These are phyloP conservation scores for Zygotorulaspora florentina DNA, from an alignment of 805 yeast genomes.

Conservation along the genomic window DNA sequence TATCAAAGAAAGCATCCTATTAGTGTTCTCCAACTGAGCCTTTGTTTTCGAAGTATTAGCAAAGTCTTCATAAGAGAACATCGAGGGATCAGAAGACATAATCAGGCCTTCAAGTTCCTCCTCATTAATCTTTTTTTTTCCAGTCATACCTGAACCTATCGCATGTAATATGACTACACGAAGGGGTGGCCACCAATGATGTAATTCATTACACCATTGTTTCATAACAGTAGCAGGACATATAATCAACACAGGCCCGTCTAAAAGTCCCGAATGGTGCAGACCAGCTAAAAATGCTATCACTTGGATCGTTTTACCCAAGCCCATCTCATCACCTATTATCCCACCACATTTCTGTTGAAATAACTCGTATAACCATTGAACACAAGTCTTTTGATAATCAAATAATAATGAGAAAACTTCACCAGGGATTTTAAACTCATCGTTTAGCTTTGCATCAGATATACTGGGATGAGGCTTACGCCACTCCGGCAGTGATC, in stretches of 20 bases:
- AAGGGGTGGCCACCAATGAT: slow-evolving; percentile 97
- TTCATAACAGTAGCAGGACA: slow-evolving; percentile 96
- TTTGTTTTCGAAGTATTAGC: slow-evolving; percentile 26
- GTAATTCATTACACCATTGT: slow-evolving; percentile 97
- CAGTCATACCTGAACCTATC: slow-evolving; percentile 81
- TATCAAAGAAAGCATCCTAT: slow-evolving; percentile 30
- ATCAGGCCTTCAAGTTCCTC: slow-evolving; percentile 51
- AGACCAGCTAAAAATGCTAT: slow-evolving; percentile 88
- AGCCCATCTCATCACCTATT: slow-evolving; percentile 96
- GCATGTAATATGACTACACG: slow-evolving; percentile 84
- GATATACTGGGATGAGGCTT: slow-evolving; percentile 72
- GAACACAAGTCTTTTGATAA: slow-evolving; percentile 94
- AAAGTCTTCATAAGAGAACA: slow-evolving; percentile 42
- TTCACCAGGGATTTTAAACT: slow-evolving; percentile 82
- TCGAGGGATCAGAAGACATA: slow-evolving; percentile 36
- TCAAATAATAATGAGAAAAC: slow-evolving; percentile 82
- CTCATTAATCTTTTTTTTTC: slow-evolving; percentile 36
- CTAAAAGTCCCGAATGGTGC: slow-evolving; percentile 71
- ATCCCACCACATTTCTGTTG: slow-evolving; percentile 91
- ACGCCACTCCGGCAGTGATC: slow-evolving; percentile 52
- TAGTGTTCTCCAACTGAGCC: slow-evolving; percentile 31
- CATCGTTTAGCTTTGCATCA: slow-evolving; percentile 69
- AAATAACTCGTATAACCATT: slow-evolving; percentile 95
- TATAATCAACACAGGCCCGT: slow-evolving; percentile 77
- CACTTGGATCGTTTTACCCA: slow-evolving; percentile 92